phyloP scores from a whole-genome alignment of 2,329 filamentous ascomycete species.

The Talaromyces funiculosus region DNA sequence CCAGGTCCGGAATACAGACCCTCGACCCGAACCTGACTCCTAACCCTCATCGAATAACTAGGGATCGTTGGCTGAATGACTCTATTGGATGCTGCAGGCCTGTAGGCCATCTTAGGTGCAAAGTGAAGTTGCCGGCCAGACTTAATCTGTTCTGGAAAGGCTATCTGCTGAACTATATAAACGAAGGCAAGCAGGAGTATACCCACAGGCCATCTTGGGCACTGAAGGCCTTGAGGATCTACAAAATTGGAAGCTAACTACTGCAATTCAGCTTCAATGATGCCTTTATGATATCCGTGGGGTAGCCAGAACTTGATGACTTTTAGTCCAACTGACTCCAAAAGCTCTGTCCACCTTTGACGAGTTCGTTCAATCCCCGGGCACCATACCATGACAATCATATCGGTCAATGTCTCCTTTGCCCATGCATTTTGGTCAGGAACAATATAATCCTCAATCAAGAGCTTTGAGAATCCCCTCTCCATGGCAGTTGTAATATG shows the following conservation, averaged over 20 bases:
- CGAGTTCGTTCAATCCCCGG: slow-evolving; percentile 1
- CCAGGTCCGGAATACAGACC: not conserved
- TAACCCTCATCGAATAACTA: not conserved
- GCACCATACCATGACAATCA: slow-evolving; percentile 10
- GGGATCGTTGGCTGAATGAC: not conserved
- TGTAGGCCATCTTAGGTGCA: not conserved
- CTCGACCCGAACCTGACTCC: not conserved
- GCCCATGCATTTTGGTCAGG: slow-evolving; percentile 29
- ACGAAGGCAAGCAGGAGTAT: not conserved
- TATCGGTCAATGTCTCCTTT: slow-evolving; percentile 21
- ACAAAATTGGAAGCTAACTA: not conserved
- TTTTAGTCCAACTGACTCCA: slow-evolving; percentile 18
- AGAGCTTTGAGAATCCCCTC: slow-evolving; percentile 28
- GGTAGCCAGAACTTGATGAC: slow-evolving; percentile 23
- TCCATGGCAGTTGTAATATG: slow-evolving; percentile 29
- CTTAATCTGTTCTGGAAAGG: not conserved
- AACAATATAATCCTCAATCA: slow-evolving; percentile 43
- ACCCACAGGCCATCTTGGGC: not conserved
- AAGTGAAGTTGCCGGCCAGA: not conserved
- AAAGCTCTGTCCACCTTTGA: slow-evolving; percentile 4
- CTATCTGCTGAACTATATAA: not conserved
- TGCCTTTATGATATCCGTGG: not conserved
- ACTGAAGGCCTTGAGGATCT: not conserved
- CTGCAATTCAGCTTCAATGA: slow-evolving; percentile 1
- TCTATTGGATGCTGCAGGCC: not conserved